A percentile compares a stretch with the other conserved stretches of the same genome.
phyloP scores from a whole-genome alignment of 352 stramenopile genomes.

The Phytophthora palmivora region DNA sequence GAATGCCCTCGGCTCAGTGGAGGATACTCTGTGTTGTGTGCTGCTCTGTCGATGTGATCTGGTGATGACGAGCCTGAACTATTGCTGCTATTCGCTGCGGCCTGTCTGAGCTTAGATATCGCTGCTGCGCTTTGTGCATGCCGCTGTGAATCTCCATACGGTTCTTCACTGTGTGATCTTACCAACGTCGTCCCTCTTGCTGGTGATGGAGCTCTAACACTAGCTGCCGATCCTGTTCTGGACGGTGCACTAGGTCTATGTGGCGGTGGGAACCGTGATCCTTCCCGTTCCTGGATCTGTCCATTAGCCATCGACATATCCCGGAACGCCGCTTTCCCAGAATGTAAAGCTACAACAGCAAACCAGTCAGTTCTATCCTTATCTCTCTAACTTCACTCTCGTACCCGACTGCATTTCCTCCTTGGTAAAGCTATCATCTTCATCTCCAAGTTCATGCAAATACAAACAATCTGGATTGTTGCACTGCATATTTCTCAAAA shows the following conservation, averaged over 20 bases:
- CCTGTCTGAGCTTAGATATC: conserved; percentile 71
- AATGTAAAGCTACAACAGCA: conserved; percentile 59
- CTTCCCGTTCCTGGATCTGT: conserved; percentile 55
- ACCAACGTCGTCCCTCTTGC: conserved; percentile 24
- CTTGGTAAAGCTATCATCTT: conserved; percentile 95
- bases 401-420: conserved; percentile 92
- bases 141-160: conserved; percentile 53
- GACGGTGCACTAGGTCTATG: conserved; percentile 34
- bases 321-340: conserved; percentile 76
- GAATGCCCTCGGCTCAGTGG: conserved; percentile 38
- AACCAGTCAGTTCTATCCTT: conserved; percentile 2
- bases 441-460: conserved; percentile 92
- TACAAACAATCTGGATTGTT: conserved; percentile 96
- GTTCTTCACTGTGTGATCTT: conserved; percentile 40
- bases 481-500: conserved; percentile 91
- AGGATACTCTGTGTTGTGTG: conserved; percentile 31
- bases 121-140: conserved; percentile 80
- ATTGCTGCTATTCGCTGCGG: conserved; percentile 29
- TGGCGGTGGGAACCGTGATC: conserved; percentile 61
- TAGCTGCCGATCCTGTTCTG: conserved; percentile 27
- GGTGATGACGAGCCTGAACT: conserved; percentile 36
- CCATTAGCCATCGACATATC: conserved; percentile 57
- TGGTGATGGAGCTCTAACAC: conserved; percentile 34
- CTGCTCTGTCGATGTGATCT: conserved; percentile 22
- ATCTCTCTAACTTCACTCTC: neutral